phyloP scores from a whole-genome alignment of 257 asterid genomes.

The Nicotiana undulata region DNA sequence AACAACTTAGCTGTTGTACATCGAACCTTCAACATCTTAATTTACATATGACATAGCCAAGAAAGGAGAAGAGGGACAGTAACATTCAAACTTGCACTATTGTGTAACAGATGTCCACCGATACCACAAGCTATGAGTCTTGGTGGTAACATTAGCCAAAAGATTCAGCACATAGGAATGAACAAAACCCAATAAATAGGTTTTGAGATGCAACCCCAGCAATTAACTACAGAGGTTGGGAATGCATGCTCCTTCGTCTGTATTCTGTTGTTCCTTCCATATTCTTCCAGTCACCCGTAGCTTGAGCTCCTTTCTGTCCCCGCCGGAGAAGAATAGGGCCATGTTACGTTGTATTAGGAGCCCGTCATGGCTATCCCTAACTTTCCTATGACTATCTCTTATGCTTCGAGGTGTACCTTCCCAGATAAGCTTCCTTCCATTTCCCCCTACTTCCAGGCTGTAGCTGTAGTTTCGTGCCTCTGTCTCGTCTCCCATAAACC shows the following conservation, averaged over 20 bases:
- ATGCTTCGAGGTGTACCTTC: conserved; percentile 89
- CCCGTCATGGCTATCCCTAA: conserved; percentile 83
- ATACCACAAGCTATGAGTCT: not conserved
- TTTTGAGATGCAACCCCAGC: not conserved
- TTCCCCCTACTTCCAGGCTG: conserved; percentile 87
- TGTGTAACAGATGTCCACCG: not conserved
- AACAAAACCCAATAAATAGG: not conserved
- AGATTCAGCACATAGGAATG: conserved; percentile 2
- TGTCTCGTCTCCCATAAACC: conserved; percentile 83
- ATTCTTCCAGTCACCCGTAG: conserved; percentile 76
- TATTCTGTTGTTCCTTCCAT: conserved; percentile 82
- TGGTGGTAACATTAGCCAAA: not conserved
- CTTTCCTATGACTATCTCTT: conserved; percentile 77
- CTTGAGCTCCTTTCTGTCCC: conserved; percentile 85
- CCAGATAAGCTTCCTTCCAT: conserved; percentile 75
- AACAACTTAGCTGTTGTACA: not conserved
- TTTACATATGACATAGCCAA: not conserved
- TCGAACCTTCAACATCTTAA: not conserved
- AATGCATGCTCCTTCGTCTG: conserved; percentile 65
- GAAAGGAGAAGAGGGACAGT: not conserved
- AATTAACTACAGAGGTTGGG: conserved; percentile 62
- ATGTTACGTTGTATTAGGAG: conserved; percentile 66
- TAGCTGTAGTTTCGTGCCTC: conserved; percentile 73
- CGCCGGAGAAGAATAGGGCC: conserved; percentile 84
- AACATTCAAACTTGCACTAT: not conserved